A percentile compares a stretch with the other conserved stretches of the same genome.
Conservation (phyloP, 768 basidiomycete species). For the Lentinus tigrinus region DNA sequence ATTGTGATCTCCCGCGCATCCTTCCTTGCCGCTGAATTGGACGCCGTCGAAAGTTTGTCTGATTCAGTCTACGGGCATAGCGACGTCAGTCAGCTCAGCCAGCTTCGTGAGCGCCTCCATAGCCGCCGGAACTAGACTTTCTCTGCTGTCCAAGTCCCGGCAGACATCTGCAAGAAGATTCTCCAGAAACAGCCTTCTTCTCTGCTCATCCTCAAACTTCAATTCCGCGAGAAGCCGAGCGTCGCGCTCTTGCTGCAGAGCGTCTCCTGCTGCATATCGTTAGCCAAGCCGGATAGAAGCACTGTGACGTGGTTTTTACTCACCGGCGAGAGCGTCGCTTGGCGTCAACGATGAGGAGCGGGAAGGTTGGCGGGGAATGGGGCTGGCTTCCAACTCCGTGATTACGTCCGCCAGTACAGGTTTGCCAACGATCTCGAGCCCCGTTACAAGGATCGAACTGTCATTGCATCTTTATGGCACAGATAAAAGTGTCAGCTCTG, state of each 20-base stretch:
- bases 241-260: background rate
- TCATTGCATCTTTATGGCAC: background rate
- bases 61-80: background rate
- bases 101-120: background rate
- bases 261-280: background rate
- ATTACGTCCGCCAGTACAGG: too few relatives aligned
- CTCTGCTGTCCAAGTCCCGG: background rate
- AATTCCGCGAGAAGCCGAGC: background rate
- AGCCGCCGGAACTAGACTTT: background rate
- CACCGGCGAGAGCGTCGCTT: too few relatives aligned
- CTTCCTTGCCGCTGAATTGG: too few relatives aligned
- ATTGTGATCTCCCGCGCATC: too few relatives aligned
- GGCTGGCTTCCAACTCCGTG: too few relatives aligned
- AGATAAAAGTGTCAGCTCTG: background rate
- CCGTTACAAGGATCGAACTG: too few relatives aligned
- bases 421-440: too few relatives aligned
- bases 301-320: too few relatives aligned
- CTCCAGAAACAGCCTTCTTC: background rate
- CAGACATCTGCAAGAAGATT: background rate
- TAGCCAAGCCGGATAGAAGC: background rate
- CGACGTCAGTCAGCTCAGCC: background rate
- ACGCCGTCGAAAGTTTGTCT: too few relatives aligned
- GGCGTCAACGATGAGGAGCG: too few relatives aligned
- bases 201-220: background rate
- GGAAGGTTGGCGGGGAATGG: too few relatives aligned